phyloP scores from a whole-genome alignment of 805 yeast species.

The Brettanomyces naardenensis region DNA sequence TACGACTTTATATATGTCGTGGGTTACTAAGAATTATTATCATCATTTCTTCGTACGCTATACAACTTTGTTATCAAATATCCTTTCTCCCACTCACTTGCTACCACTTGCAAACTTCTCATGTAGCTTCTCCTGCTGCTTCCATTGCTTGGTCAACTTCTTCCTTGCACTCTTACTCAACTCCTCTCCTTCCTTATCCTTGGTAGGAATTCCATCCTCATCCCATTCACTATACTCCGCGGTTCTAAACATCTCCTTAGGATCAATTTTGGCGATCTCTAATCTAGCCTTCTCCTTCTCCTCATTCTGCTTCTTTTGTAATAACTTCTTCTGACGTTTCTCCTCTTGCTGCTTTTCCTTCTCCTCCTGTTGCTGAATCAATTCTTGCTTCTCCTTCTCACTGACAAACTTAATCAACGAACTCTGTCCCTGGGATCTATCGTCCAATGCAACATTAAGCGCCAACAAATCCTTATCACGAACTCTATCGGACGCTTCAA shows the following conservation, averaged over 20 bases:
- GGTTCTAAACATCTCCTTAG: conserved; percentile 66
- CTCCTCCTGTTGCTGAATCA: conserved; percentile 51
- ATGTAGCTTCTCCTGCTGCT: conserved; percentile 75
- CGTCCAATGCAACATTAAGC: conserved; percentile 82
- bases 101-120: too few relatives aligned
- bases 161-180: conserved; percentile 79
- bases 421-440: conserved; percentile 67
- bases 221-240: conserved; percentile 66
- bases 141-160: conserved; percentile 72
- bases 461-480: conserved; percentile 66
- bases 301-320: conserved; percentile 50
- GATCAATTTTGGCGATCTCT: conserved; percentile 62
- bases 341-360: conserved; percentile 39
- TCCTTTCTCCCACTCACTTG: too few relatives aligned
- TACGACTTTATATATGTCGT: too few relatives aligned
- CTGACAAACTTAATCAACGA: conserved; percentile 80
- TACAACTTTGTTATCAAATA: too few relatives aligned
- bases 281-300: conserved; percentile 54
- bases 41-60: too few relatives aligned
- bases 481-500: conserved; percentile 65
- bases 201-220: conserved; percentile 73
- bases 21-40: too few relatives aligned
- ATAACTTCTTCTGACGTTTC: conserved; percentile 40
- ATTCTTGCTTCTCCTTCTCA: conserved; percentile 58
- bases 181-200: conserved; percentile 70